phyloP scores from a whole-genome alignment of 1,284 basidiomycete species.

The Heterobasidion irregulare region DNA sequence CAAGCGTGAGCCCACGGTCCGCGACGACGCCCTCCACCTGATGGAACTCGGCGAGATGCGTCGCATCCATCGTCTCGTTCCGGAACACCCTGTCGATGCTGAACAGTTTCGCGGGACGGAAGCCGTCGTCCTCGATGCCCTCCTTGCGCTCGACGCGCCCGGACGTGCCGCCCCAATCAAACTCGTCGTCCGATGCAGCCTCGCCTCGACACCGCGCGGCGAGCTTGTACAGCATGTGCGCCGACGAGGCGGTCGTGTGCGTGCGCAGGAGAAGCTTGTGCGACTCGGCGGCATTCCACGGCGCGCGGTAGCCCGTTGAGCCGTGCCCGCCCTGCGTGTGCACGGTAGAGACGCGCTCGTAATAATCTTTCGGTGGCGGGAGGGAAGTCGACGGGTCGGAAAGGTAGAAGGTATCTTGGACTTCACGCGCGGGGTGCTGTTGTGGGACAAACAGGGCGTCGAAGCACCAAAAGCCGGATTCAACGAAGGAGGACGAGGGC shows the following conservation, averaged over 20 bases:
- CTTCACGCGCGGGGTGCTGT: constrained; percentile 95
- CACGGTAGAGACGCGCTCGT: constrained; percentile 79
- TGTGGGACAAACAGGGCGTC: constrained; percentile 98
- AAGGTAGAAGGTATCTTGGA: constrained; percentile 99
- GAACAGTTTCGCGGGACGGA: constrained; percentile 95
- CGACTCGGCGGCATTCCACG: constrained; percentile 90
- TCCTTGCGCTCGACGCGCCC: constrained; percentile 7
- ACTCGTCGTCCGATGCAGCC: constrained; percentile 4
- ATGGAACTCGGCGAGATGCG: constrained; percentile 99
- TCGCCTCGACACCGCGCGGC: constrained; percentile 73
- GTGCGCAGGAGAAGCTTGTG: constrained; percentile 91
- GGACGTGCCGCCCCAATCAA: constrained; percentile 6
- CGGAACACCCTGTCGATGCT: constrained; percentile 98
- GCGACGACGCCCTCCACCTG: constrained; percentile 99
- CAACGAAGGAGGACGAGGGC: constrained; percentile 97
- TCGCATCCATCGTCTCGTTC: constrained; percentile 98
- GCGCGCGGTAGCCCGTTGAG: constrained; percentile 97
- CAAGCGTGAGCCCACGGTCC: constrained; percentile 90
- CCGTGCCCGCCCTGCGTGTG: constrained; percentile 92
- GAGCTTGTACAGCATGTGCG: constrained; percentile 91
- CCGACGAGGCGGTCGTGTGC: constrained; percentile 95
- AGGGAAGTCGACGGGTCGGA: constrained; percentile 84
- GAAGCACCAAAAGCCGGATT: constrained; percentile 99
- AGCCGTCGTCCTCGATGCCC: constrained; percentile 46
- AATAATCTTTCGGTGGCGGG: constrained; percentile 79